These are phyloP conservation scores for Roridomyces roridus DNA, from an alignment of 768 basidiomycete species.

Conservation along the genomic window DNA sequence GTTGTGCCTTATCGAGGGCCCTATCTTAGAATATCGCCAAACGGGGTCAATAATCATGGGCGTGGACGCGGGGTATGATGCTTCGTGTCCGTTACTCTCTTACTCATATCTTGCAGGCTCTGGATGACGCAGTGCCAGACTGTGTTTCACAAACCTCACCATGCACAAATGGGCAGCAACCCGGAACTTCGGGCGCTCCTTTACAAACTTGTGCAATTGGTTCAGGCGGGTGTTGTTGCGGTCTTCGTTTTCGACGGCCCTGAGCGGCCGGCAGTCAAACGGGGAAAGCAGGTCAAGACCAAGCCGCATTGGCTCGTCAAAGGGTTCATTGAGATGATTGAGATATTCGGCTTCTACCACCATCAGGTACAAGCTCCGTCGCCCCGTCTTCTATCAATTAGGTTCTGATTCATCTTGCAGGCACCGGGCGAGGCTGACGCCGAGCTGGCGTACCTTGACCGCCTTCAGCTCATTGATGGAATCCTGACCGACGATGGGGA, in stretches of 20 bases:
- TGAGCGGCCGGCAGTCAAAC: slow-evolving; percentile 43
- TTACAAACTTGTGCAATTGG: slow-evolving; percentile 32
- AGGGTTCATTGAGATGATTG: neutral
- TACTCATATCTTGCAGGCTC: too few species aligned
- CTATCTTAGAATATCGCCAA: too few species aligned
- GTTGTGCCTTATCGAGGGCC: too few species aligned
- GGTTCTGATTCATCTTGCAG: neutral
- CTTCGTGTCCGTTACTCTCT: too few species aligned
- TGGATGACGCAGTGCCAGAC: too few species aligned
- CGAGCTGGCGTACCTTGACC: neutral
- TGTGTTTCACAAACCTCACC: too few species aligned
- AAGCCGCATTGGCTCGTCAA: neutral
- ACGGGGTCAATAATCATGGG: too few species aligned
- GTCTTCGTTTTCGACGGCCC: slow-evolving; percentile 57
- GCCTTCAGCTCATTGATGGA: neutral
- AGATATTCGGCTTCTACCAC: neutral
- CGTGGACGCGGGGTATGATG: too few species aligned
- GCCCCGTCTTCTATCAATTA: too few species aligned
- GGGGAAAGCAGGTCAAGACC: slow-evolving; percentile 32
- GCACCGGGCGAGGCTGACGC: slow-evolving; percentile 12
- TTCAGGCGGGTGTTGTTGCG: slow-evolving; percentile 35
- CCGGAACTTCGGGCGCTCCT: too few species aligned
- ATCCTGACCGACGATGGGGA: slow-evolving; percentile 10
- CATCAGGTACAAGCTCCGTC: neutral
- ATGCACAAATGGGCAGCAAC: too few species aligned